Evolutionary conservation across 1,284 basidiomycete genomes (phyloP).

Genomic region (Moesziomyces antarcticus): DNA sequence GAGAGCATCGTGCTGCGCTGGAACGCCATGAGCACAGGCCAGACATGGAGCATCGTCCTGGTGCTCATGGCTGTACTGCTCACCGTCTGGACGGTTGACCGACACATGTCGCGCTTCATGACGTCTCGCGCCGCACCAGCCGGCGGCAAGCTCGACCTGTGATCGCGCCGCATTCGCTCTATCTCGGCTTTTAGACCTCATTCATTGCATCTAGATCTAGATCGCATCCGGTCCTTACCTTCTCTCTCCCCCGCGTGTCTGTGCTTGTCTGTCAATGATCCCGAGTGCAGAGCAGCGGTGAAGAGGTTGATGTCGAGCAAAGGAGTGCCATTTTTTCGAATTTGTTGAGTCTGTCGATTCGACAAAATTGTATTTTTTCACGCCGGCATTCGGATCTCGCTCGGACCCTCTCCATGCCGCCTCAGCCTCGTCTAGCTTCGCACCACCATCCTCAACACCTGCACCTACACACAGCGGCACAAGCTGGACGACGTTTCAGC

Average conservation of each 20-base stretch:
- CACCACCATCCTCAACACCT: background rate
- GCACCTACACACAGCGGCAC: background rate
- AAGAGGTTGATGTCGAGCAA: background rate
- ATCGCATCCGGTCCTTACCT: background rate
- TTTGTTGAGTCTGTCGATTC: background rate
- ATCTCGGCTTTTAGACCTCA: background rate
- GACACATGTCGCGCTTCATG: constrained; percentile 21
- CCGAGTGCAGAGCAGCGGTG: background rate
- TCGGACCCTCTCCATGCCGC: background rate
- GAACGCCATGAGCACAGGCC: constrained; percentile 13
- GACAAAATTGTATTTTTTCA: background rate
- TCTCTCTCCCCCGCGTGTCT: background rate
- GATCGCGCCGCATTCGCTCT: background rate
- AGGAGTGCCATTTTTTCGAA: constrained; percentile 5
- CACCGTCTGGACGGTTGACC: constrained; percentile 19
- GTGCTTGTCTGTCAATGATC: too few relatives aligned
- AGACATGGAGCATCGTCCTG: constrained; percentile 17
- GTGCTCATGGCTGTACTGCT: constrained; percentile 17
- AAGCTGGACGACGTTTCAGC: too few relatives aligned
- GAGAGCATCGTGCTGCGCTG: constrained; percentile 25
- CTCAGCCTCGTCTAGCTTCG: background rate
- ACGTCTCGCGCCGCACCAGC: background rate
- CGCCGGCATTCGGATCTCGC: constrained; percentile 4
- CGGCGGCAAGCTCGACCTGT: constrained; percentile 1
- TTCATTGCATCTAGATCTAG: too few relatives aligned